Percentiles rank a stretch among this genome's conserved stretches.
Evolutionary conservation across 2,329 filamentous ascomycete genomes (phyloP).

Genomic region (Colletotrichum sp.): DNA sequence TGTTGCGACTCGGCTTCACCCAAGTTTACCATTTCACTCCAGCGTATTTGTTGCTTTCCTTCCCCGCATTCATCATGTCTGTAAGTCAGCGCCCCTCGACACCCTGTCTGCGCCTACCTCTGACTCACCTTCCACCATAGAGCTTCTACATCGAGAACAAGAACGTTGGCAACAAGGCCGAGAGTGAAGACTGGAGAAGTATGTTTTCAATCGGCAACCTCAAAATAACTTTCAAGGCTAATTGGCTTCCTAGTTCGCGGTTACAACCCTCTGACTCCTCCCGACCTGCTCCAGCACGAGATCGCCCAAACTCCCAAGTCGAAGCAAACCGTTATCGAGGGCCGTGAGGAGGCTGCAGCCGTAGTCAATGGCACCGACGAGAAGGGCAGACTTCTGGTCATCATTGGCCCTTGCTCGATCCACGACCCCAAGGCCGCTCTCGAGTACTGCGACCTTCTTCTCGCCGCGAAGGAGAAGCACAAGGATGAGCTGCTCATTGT

Average conservation of each 20-base stretch:
- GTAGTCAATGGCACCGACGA: constrained; percentile 71
- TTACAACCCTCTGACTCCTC: constrained; percentile 91
- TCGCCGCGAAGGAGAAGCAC: constrained; percentile 86
- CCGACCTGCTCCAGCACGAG: constrained; percentile 94
- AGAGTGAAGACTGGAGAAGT: constrained; percentile 86
- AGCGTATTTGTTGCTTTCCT: not conserved
- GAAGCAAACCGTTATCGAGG: constrained; percentile 64
- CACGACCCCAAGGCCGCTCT: constrained; percentile 91
- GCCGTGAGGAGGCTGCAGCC: constrained; percentile 69
- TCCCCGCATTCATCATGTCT: constrained; percentile 32
- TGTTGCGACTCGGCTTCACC: not conserved
- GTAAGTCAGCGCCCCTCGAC: constrained; percentile 28
- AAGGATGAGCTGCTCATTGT: constrained; percentile 89
- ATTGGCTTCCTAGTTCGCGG: constrained; percentile 68
- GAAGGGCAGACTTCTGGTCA: constrained; percentile 68
- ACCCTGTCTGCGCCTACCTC: not conserved
- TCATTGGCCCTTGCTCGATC: constrained; percentile 96
- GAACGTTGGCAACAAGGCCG: constrained; percentile 75
- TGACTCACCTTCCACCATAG: constrained; percentile 41
- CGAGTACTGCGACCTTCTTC: constrained; percentile 87
- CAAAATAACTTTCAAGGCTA: constrained; percentile 13
- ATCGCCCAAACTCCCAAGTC: constrained; percentile 68
- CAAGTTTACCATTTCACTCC: not conserved
- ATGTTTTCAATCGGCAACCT: constrained; percentile 36
- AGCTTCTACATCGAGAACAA: constrained; percentile 79